Percentiles rank a stretch among this genome's conserved stretches.
Conservation (phyloP, 352 stramenopile genomes). For the Globisporangium nodosum region DNA sequence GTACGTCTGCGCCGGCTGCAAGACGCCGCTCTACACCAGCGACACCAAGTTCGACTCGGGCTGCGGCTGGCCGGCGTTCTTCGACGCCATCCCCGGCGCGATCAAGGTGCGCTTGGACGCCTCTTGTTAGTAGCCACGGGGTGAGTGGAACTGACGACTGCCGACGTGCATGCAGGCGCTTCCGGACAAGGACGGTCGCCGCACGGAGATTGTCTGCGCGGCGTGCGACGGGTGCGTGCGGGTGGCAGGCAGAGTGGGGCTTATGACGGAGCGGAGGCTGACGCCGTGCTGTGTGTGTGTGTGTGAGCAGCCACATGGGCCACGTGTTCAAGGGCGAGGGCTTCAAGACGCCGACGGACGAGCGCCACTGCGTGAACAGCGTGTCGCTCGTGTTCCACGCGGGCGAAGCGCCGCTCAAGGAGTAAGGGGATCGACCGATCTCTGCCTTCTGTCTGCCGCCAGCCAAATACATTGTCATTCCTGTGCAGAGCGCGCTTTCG, state of each 20-base stretch:
- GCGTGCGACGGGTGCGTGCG: conserved; percentile 71
- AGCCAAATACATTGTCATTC: no score
- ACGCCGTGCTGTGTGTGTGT: conserved; percentile 1
- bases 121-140: not conserved
- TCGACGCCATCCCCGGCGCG: conserved; percentile 82
- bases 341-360: conserved; percentile 83
- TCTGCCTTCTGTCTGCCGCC: no score
- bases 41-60: conserved; percentile 89
- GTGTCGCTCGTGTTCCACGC: conserved; percentile 83
- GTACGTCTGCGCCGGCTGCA: conserved; percentile 87
- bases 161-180: conserved; percentile 31
- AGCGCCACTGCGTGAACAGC: conserved; percentile 90
- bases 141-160: not conserved
- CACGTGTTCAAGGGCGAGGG: conserved; percentile 89
- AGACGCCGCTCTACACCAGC: conserved; percentile 84
- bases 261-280: not conserved
- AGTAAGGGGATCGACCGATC: not conserved
- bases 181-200: conserved; percentile 58
- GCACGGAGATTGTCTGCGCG: conserved; percentile 87
- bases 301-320: conserved; percentile 71
- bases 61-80: conserved; percentile 89
- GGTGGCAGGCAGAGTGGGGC: not conserved
- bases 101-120: conserved; percentile 55
- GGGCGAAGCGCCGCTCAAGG: conserved; percentile 44
- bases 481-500: not conserved